A percentile compares a stretch with the other conserved stretches of the same genome.
Conservation (phyloP, 1,284 basidiomycete species). For the Ceratobasidium sp. region DNA sequence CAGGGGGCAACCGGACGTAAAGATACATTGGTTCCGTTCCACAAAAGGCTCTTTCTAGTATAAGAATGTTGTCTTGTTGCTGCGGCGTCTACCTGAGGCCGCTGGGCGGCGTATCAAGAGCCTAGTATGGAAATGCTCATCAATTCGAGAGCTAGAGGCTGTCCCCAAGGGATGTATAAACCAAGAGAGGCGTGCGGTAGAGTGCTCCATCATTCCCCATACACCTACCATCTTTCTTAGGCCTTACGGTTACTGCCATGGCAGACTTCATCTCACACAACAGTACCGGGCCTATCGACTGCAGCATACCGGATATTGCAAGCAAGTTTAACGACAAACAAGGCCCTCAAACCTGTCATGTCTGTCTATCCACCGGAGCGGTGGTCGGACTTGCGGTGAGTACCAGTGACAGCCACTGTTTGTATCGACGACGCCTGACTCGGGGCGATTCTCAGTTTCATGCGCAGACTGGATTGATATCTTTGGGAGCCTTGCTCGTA, state of each 20-base stretch:
- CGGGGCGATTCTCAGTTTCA: slow-evolving; percentile 10
- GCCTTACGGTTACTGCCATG: too few species aligned
- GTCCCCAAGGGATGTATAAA: too few species aligned
- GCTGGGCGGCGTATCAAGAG: not conserved
- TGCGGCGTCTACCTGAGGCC: not conserved
- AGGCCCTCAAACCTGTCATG: slow-evolving; percentile 10
- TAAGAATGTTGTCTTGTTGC: not conserved
- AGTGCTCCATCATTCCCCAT: not conserved
- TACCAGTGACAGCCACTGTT: not conserved
- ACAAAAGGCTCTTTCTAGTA: too few species aligned
- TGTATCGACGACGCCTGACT: not conserved
- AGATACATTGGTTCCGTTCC: too few species aligned
- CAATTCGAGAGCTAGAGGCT: not conserved
- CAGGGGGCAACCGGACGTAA: not conserved
- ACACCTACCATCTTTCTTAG: too few species aligned
- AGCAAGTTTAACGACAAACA: slow-evolving; percentile 2
- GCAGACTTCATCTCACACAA: too few species aligned
- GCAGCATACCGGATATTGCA: not conserved
- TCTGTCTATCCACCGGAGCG: slow-evolving; percentile 29
- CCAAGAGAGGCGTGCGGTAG: too few species aligned
- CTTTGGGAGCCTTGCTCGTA: slow-evolving; percentile 4
- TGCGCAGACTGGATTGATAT: slow-evolving; percentile 23
- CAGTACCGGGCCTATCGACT: slow-evolving; percentile 15
- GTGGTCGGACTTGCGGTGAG: slow-evolving; percentile 25
- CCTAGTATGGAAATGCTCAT: not conserved